A percentile compares a stretch with the other conserved stretches of the same genome.
These are phyloP conservation scores for Pezicula carpinea DNA, from an alignment of 2,329 filamentous ascomycete species.

Conservation along the genomic window DNA sequence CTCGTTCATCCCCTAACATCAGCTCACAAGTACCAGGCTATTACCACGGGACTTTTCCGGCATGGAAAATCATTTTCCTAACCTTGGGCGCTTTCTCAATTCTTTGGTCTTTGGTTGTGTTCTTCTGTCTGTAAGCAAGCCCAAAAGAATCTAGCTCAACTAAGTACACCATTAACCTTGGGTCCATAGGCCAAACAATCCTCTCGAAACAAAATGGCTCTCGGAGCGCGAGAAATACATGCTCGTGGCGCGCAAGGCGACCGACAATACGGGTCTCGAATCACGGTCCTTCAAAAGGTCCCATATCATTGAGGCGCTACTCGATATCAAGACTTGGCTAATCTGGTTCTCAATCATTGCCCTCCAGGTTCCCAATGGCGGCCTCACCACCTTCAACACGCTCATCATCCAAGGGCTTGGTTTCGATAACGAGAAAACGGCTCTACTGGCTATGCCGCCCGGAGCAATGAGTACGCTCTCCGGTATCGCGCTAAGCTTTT, in stretches of 20 bases:
- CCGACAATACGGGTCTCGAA: constrained; percentile 9
- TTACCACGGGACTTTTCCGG: constrained; percentile 14
- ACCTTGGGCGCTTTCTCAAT: constrained; percentile 19
- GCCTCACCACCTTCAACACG: constrained; percentile 45
- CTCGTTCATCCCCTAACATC: neutral
- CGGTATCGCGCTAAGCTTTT: constrained; percentile 6
- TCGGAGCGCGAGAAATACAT: constrained; percentile 35
- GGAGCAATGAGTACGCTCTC: constrained; percentile 35
- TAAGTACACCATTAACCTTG: neutral
- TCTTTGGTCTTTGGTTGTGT: constrained; percentile 19
- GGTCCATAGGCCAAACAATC: constrained; percentile 35
- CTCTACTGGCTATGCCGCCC: constrained; percentile 38
- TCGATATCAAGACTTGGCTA: constrained; percentile 33
- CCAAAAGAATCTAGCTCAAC: neutral
- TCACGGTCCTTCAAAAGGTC: constrained; percentile 9
- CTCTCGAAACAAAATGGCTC: constrained; percentile 37
- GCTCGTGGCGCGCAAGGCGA: constrained; percentile 39
- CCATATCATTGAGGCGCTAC: constrained; percentile 34
- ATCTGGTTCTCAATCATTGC: constrained; percentile 24
- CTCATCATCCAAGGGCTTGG: constrained; percentile 31
- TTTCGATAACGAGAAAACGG: constrained; percentile 36
- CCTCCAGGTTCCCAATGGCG: constrained; percentile 49
- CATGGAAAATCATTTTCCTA: constrained; percentile 26
- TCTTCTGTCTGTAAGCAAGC: constrained; percentile 12
- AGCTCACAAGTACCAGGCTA: constrained; percentile 6